These are phyloP conservation scores for Penicillium herquei DNA, from an alignment of 495 filamentous ascomycete species.

Conservation along the genomic window DNA sequence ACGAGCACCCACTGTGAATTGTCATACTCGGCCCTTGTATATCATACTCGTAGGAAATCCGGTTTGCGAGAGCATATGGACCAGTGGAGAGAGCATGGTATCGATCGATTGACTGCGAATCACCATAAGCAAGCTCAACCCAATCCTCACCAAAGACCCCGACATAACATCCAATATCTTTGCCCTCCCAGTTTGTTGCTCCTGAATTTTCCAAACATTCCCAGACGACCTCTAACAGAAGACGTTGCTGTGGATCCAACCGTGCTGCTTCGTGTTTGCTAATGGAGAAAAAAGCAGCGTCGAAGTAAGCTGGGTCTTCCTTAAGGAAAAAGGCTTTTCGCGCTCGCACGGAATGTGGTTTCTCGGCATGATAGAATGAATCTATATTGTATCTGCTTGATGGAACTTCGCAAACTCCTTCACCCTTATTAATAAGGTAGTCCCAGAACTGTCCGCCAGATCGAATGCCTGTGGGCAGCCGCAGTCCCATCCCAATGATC, in stretches of 20 bases:
- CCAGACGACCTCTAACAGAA: conserved; percentile 50
- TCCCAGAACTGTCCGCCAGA: too few relatives aligned
- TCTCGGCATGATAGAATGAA: conserved; percentile 22
- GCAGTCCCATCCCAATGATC: too few relatives aligned
- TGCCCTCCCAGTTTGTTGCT: conserved; percentile 39
- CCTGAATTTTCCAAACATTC: conserved; percentile 45
- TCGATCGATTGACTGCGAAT: conserved; percentile 12
- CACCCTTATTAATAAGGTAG: too few relatives aligned
- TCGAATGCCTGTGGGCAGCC: too few relatives aligned
- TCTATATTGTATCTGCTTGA: conserved; percentile 36
- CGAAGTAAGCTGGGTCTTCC: conserved; percentile 31
- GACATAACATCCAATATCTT: conserved; percentile 44
- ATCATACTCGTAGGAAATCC: conserved; percentile 34
- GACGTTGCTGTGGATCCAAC: conserved; percentile 59
- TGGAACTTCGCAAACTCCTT: conserved; percentile 32
- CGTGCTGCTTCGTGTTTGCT: conserved; percentile 39
- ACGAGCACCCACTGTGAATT: conserved; percentile 55
- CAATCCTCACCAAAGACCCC: conserved; percentile 44
- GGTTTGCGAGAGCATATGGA: conserved; percentile 32
- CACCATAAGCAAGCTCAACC: conserved; percentile 20
- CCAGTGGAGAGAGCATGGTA: conserved; percentile 16
- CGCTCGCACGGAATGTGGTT: background rate
- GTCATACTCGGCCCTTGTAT: conserved; percentile 39
- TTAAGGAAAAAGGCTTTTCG: conserved; percentile 43
- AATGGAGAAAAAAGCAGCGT: conserved; percentile 37